Base-by-base conservation (phyloP, 306 rosid genomes). In the Fragaria vesca region DNA sequence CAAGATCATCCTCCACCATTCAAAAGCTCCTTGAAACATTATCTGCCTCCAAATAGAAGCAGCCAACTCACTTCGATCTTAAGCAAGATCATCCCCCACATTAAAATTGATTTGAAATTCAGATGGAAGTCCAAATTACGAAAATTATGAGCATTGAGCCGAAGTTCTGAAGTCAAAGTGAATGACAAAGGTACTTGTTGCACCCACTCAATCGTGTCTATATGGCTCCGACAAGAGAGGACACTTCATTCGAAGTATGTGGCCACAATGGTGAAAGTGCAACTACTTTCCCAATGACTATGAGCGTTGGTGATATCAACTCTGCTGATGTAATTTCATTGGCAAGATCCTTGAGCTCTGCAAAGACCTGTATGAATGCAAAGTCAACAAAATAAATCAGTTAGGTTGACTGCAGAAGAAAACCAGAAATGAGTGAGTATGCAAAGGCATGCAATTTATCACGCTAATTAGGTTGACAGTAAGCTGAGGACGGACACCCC, bases 201-300 rank as follows among this genome's bases (percentile, higher is more conserved):
- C 38, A 17, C 8, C 8, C 8, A 12, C 70, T 26, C 57, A 60
- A 18, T 26, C 45, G 58, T 28, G 38, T 48, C 81, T 81, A 77
- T 84, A 62, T 84, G 6, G 83, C 84, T 58, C 88, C 87, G 34
- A 81, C 85, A 66, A 91, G 80, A 79, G 78, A 80, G 12, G 93
- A 79, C 18, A 83, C 87, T 76, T 92, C 89, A 74, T 74, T 77
- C 52, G 76, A 43, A 78, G 91, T 55, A 75, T 85, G 46, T 15
- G 91, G 85, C 97, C 99, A 96, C 72, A 80, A 82, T 15, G 98
- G 94, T 16, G 99, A 96, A 76, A 91, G 89, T 34, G 90, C 91
- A 60, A 93, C 99, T 50, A 96, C 99, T 84, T 87, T 96, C 68
- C 99, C 98, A 69, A 96, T 87, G 21, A 96, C 81, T 68, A 96